Conservation (phyloP, 2,329 filamentous ascomycete genomes). For the Hymenoscyphus linearis region DNA sequence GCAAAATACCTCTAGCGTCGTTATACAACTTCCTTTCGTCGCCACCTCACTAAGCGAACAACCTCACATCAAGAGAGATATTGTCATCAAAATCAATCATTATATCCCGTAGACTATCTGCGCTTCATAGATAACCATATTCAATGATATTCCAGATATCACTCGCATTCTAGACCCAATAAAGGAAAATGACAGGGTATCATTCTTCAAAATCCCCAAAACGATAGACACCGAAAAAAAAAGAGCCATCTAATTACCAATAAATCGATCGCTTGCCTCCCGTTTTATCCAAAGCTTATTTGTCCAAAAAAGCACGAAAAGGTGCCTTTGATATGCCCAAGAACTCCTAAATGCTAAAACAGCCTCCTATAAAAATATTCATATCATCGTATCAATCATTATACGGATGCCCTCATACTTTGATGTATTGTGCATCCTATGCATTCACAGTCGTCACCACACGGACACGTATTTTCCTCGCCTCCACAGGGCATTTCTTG, state of each 20-base stretch:
- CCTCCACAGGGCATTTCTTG: slow-evolving; percentile 32
- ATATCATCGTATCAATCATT: background rate
- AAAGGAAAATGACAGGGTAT: background rate
- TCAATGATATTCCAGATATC: slow-evolving; percentile 38
- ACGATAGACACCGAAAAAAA: background rate
- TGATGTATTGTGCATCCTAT: slow-evolving; percentile 47
- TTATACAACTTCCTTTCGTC: too few species aligned
- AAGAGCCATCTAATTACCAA: background rate
- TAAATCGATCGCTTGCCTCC: background rate
- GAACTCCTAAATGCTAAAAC: background rate
- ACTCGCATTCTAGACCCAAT: background rate
- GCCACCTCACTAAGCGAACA: too few species aligned
- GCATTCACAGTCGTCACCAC: slow-evolving; percentile 54
- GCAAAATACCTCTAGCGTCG: too few species aligned
- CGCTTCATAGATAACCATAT: background rate
- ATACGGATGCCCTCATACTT: background rate
- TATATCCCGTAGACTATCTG: background rate
- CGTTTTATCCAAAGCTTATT: background rate
- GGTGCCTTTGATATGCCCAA: background rate
- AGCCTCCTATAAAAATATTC: background rate
- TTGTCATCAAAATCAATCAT: too few species aligned
- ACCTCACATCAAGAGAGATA: too few species aligned
- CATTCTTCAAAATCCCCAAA: background rate
- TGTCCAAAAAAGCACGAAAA: background rate
- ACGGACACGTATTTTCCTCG: slow-evolving; percentile 46